Evolutionary conservation across 129 eudicot genomes (phyloP).

Genomic region (Lactuca sativa): DNA sequence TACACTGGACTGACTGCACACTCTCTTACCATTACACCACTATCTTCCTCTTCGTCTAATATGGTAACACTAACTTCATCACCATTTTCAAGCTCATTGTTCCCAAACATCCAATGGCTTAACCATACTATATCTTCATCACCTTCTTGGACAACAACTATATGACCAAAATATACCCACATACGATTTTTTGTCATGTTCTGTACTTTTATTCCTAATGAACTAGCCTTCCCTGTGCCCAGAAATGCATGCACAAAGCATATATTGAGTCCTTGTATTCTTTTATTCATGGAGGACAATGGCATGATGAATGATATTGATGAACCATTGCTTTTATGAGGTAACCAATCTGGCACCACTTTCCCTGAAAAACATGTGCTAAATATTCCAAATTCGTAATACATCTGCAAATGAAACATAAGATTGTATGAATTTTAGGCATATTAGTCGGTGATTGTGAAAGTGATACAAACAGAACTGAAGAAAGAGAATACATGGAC

Average conservation of each 20-base stretch:
- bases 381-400: constrained; percentile 27
- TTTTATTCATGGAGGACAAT: not conserved
- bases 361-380: constrained; percentile 27
- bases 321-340: not conserved
- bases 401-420: not conserved
- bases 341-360: constrained; percentile 21
- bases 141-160: not conserved
- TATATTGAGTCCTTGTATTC: constrained; percentile 27
- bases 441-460: too few relatives aligned
- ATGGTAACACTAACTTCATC: constrained; percentile 9
- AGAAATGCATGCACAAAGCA: not conserved
- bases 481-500: not conserved
- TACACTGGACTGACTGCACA: not conserved
- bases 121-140: constrained; percentile 10
- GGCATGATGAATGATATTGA: constrained; percentile 13
- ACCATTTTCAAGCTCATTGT: constrained; percentile 11
- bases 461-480: too few relatives aligned
- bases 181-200: not conserved
- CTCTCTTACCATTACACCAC: constrained; percentile 11
- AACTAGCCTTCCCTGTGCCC: not conserved
- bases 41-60: not conserved
- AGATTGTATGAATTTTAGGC: too few relatives aligned
- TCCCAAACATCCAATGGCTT: constrained; percentile 24
- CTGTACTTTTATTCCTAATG: not conserved
- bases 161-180: not conserved